phyloP scores from a whole-genome alignment of 2,329 filamentous ascomycete genomes.

The Shiraia bambusicola region DNA sequence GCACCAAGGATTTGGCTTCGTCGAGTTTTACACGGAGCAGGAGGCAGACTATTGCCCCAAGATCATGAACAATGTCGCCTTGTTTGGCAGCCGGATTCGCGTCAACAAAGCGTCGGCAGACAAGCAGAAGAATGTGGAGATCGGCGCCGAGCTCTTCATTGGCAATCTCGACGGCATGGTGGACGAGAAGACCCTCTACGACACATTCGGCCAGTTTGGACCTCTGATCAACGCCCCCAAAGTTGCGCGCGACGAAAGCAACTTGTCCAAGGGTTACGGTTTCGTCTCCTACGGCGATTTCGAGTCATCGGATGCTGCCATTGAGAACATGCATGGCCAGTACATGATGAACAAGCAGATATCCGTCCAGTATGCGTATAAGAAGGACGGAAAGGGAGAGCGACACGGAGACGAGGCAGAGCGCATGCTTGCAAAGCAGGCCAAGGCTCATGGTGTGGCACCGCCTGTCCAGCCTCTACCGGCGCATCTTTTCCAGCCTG shows the following conservation, averaged over 20 bases:
- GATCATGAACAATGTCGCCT: conserved; percentile 92
- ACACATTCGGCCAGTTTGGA: conserved; percentile 92
- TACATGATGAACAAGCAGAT: conserved; percentile 97
- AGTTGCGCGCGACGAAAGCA: conserved; percentile 81
- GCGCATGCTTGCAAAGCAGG: conserved; percentile 84
- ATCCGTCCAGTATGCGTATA: conserved; percentile 96
- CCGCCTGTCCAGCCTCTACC: conserved; percentile 76
- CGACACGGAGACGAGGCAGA: conserved; percentile 93
- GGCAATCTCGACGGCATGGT: conserved; percentile 94
- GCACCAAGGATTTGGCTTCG: conserved; percentile 98
- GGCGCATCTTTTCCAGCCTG: conserved; percentile 64
- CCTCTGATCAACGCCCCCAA: conserved; percentile 82
- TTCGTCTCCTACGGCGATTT: conserved; percentile 94
- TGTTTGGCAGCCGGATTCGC: conserved; percentile 91
- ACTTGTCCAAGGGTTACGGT: conserved; percentile 90
- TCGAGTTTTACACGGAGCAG: conserved; percentile 93
- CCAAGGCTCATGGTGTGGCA: conserved; percentile 90
- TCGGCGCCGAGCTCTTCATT: conserved; percentile 94
- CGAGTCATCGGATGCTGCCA: conserved; percentile 88
- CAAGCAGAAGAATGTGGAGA: conserved; percentile 89
- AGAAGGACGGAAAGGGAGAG: conserved; percentile 98
- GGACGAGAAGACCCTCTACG: conserved; percentile 92
- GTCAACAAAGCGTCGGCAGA: conserved; percentile 95
- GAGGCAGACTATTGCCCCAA: conserved; percentile 96
- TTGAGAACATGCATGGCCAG: conserved; percentile 90